Percentiles rank a stretch among this genome's conserved stretches.
These are phyloP conservation scores for Trichoderma cornu-damae DNA, from an alignment of 2,329 filamentous ascomycete genomes.

Conservation along the genomic window DNA sequence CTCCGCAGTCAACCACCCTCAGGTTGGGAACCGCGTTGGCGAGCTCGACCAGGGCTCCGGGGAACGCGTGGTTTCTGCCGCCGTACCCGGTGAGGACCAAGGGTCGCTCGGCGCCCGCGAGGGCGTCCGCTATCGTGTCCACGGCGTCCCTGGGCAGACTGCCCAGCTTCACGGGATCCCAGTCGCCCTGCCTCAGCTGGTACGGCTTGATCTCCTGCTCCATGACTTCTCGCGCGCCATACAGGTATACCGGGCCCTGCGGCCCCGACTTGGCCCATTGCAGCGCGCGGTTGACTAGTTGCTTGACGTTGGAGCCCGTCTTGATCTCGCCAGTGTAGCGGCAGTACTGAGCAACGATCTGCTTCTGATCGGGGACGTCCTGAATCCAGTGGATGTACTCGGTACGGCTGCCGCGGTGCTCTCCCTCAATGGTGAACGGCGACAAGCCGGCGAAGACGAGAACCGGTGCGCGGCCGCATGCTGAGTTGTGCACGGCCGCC, in stretches of 20 bases:
- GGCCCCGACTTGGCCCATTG: slow-evolving; percentile 76
- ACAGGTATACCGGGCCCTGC: slow-evolving; percentile 73
- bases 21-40: slow-evolving; percentile 64
- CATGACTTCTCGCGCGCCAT: slow-evolving; percentile 75
- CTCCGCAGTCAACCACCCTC: slow-evolving; percentile 68
- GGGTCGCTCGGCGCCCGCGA: slow-evolving; percentile 60
- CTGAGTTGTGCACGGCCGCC: slow-evolving; percentile 75
- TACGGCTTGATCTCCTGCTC: slow-evolving; percentile 78
- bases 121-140: slow-evolving; percentile 54
- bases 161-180: slow-evolving; percentile 65
- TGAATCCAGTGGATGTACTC: slow-evolving; percentile 88
- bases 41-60: slow-evolving; percentile 58
- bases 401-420: slow-evolving; percentile 69
- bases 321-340: slow-evolving; percentile 79
- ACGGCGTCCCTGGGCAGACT: slow-evolving; percentile 51
- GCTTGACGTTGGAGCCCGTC: slow-evolving; percentile 78
- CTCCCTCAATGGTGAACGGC: slow-evolving; percentile 71
- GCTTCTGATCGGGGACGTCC: slow-evolving; percentile 75
- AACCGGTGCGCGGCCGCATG: slow-evolving; percentile 66
- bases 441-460: slow-evolving; percentile 74
- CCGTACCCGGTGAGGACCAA: slow-evolving; percentile 66
- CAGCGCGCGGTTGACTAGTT: slow-evolving; percentile 79
- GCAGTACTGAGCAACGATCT: slow-evolving; percentile 79
- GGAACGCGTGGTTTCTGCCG: slow-evolving; percentile 62
- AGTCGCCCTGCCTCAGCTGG: slow-evolving; percentile 60